Conservation (phyloP, 2,329 filamentous ascomycete species). For the Colletotrichum sp. region DNA sequence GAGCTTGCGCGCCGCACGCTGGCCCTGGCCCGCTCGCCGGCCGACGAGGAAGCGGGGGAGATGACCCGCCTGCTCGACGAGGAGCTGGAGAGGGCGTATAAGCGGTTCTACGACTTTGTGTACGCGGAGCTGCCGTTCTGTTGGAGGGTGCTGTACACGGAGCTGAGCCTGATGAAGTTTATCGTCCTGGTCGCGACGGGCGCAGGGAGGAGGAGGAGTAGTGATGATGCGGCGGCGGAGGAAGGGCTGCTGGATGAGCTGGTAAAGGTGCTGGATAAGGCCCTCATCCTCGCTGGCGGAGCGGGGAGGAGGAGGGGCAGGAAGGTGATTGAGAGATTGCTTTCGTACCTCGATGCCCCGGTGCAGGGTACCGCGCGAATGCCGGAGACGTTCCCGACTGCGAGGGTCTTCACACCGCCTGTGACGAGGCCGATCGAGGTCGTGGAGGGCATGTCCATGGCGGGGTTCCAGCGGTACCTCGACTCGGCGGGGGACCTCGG, state of each 20-base stretch:
- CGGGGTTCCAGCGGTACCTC: conserved; percentile 67
- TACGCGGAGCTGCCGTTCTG: conserved; percentile 68
- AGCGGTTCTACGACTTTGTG: conserved; percentile 67
- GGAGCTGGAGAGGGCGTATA: conserved; percentile 9
- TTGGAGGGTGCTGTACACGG: conserved; percentile 76
- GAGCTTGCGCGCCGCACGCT: neutral
- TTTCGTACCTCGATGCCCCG: neutral
- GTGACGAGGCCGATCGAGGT: conserved; percentile 45
- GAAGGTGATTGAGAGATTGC: conserved; percentile 49
- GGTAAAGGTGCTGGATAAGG: conserved; percentile 73
- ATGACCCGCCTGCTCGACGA: conserved; percentile 1
- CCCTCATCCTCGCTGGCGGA: conserved; percentile 75
- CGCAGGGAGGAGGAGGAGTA: neutral
- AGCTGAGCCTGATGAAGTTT: conserved; percentile 70
- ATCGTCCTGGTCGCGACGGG: conserved; percentile 13
- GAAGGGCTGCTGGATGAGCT: conserved; percentile 53
- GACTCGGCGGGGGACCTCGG: conserved; percentile 26
- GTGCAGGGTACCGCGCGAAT: neutral
- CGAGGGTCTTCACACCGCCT: conserved; percentile 41
- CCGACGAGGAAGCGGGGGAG: neutral
- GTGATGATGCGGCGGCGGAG: conserved; percentile 1
- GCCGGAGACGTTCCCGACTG: conserved; percentile 26
- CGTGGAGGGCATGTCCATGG: conserved; percentile 53
- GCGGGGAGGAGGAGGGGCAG: conserved; percentile 54
- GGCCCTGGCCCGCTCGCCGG: neutral